phyloP scores from a whole-genome alignment of 2,329 filamentous ascomycete species.

The Huntiella savannae region DNA sequence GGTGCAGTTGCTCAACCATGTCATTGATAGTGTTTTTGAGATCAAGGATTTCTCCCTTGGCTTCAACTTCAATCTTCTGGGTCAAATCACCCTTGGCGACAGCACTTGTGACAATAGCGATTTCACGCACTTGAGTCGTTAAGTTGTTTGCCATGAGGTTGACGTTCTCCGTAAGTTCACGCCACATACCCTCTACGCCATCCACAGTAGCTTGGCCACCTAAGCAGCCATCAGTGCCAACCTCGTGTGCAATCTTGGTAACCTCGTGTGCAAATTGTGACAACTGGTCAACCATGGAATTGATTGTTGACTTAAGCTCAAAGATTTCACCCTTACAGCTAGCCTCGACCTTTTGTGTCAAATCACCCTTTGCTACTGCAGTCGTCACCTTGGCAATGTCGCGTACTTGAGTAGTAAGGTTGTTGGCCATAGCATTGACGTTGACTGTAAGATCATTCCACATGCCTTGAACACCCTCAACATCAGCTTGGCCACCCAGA shows the following conservation, averaged over 20 bases:
- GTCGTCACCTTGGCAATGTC: no score
- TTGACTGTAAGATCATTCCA: conserved; percentile 78
- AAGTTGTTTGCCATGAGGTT: conserved; percentile 56
- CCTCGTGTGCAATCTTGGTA: conserved; percentile 60
- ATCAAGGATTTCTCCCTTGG: conserved; percentile 81
- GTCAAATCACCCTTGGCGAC: conserved; percentile 38
- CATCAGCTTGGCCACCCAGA: conserved; percentile 63
- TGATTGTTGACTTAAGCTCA: conserved; percentile 92
- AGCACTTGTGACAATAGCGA: conserved; percentile 74
- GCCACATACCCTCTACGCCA: conserved; percentile 93
- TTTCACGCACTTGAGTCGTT: conserved; percentile 92
- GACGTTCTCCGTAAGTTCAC: conserved; percentile 56
- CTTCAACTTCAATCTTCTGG: conserved; percentile 87
- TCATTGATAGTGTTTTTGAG: conserved; percentile 89
- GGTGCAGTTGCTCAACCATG: no score
- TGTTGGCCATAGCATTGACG: conserved; percentile 76
- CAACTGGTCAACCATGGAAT: conserved; percentile 95
- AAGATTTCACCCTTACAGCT: conserved; percentile 82
- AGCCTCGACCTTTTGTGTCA: conserved; percentile 84
- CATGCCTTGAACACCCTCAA: conserved; percentile 70
- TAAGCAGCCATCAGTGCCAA: conserved; percentile 46
- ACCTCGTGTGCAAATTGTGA: conserved; percentile 94
- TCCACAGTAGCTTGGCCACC: conserved; percentile 91
- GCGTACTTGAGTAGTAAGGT: conserved; percentile 49
- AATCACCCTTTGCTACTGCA: no score